phyloP scores from a whole-genome alignment of 1,284 basidiomycete genomes.

The Apiotrichum siamense region DNA sequence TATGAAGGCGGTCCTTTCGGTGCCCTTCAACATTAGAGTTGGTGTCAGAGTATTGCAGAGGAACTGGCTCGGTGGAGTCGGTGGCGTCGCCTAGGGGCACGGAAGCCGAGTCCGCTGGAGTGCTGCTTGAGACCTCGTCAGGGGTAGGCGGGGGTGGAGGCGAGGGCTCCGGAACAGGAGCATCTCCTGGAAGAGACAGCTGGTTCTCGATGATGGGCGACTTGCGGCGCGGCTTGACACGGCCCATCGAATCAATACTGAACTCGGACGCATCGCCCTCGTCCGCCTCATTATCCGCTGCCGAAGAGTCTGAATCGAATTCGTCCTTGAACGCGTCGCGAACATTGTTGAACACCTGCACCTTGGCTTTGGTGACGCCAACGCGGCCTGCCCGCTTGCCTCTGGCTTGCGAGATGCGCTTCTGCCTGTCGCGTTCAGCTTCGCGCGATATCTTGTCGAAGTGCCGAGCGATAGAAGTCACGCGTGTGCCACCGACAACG shows the following conservation, averaged over 20 bases:
- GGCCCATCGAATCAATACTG: constrained; percentile 31
- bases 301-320: constrained; percentile 63
- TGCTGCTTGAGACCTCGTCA: neutral
- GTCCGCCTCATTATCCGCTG: constrained; percentile 75
- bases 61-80: neutral
- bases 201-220: neutral
- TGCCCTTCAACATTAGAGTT: neutral
- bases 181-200: neutral
- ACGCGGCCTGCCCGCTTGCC: constrained; percentile 88
- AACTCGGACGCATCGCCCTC: constrained; percentile 33
- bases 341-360: constrained; percentile 84
- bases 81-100: neutral
- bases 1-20: constrained; percentile 36
- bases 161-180: neutral
- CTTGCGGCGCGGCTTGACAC: constrained; percentile 17
- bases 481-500: constrained; percentile 37
- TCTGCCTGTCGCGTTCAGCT: constrained; percentile 51
- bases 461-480: constrained; percentile 53
- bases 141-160: neutral
- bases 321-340: constrained; percentile 89
- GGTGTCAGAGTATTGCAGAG: neutral
- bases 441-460: constrained; percentile 51
- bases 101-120: neutral
- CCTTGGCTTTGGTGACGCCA: constrained; percentile 77
- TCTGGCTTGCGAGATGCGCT: constrained; percentile 55